Percentiles rank a stretch among this genome's conserved stretches.
Conservation (phyloP, 2,329 filamentous ascomycete species). For the Fonsecaea monophora region DNA sequence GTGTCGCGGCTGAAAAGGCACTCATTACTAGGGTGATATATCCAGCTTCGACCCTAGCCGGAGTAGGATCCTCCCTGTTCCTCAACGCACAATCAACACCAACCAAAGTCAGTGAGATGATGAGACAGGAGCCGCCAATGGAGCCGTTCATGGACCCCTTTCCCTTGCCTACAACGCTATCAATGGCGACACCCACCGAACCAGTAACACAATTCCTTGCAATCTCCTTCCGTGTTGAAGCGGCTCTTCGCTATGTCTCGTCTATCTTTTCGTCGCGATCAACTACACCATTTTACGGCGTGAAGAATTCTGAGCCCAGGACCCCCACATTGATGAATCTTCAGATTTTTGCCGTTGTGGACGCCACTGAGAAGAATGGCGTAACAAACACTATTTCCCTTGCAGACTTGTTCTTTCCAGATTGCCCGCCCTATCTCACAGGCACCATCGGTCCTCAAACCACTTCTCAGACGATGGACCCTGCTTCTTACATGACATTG, state of each 20-base stretch:
- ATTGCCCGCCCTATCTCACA: conserved; percentile 25
- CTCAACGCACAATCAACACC: not conserved
- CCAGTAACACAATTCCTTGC: conserved; percentile 2
- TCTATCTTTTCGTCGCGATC: conserved; percentile 3
- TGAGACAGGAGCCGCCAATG: conserved; percentile 7
- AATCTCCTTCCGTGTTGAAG: conserved; percentile 19
- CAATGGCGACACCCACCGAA: not conserved
- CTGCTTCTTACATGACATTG: not conserved
- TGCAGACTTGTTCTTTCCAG: conserved; percentile 32
- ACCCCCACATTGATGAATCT: not conserved
- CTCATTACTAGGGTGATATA: not conserved
- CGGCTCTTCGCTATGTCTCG: conserved; percentile 14
- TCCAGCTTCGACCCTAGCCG: not conserved
- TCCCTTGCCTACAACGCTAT: not conserved
- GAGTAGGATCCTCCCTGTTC: not conserved
- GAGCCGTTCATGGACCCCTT: conserved; percentile 13
- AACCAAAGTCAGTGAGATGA: not conserved
- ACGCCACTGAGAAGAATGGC: not conserved
- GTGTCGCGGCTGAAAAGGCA: not conserved
- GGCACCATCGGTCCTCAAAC: not conserved
- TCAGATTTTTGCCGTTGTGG: conserved; percentile 10
- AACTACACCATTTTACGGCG: not conserved
- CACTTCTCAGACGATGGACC: not conserved
- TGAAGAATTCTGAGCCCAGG: not conserved
- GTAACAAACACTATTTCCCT: not conserved